Evolutionary conservation across 1,284 basidiomycete genomes (phyloP), one percentile per base, ranked within the genome.

Genomic region (Ceratorhiza oryzae-sativae): DNA sequence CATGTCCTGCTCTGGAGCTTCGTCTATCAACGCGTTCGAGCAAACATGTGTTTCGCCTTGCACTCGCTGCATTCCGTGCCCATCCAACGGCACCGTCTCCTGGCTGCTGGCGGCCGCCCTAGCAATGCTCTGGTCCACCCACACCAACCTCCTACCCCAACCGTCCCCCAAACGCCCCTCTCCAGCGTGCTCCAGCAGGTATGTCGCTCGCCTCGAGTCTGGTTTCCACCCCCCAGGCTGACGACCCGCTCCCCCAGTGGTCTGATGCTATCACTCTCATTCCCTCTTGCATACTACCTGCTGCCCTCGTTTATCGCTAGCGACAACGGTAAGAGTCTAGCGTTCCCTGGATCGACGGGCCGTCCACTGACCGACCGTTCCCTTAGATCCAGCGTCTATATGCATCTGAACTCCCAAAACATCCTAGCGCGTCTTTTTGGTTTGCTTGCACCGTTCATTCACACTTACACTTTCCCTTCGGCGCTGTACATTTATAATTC

Each of bases 41-140:
- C n/a, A 20, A 25, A 25, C 34, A 18, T 45, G 39, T 45, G 39
- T 15, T 34, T 36, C 51, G 20, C 42, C 32, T 25, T 55, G 46
- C n/a, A 30, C 20, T 53, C 3, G 49, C 48, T 20, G n/a, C 5
- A 53, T 49, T 23, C 34, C 65, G 1, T 51, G 36, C 39, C 41
- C 65, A 8, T 68, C 51, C 34, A 42, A 68, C 27, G 51, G 65
- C 27, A 36, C 51, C 15, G n/a, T 56, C 20, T 68, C 65, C 10
- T 68, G 65, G 65, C 51, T 68, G 65, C 51, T 68, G 65, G 51
- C 65, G 51, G 51, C 65, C 65, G 41, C 65, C 5, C 20, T 56
- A 48, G 51, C 65, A 56, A 46, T 42, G 34, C 34, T 68, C 25
- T 41, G 65, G 36, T 42, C 65, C 1, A 68, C 6, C 25, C 65